Evolutionary conservation across 768 basidiomycete species (phyloP).

Genomic region (Calocybe indica): DNA sequence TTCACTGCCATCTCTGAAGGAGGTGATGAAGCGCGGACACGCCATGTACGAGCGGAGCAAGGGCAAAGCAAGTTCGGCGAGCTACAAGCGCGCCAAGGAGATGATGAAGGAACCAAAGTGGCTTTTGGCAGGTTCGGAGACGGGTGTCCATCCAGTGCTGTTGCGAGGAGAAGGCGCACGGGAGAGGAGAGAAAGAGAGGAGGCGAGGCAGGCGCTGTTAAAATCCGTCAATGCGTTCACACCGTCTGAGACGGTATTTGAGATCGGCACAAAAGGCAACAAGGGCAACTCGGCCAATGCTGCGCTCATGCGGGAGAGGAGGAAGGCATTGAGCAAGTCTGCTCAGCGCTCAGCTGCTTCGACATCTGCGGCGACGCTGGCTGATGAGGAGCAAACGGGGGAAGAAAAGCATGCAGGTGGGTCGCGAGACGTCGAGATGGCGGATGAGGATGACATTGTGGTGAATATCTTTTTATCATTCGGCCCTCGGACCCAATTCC

Average conservation of each 20-base stretch:
- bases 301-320: constrained; percentile 81
- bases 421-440: constrained; percentile 49
- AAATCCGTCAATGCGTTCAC: constrained; percentile 75
- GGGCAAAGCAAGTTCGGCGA: constrained; percentile 81
- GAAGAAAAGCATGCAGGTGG: constrained; percentile 21
- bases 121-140: constrained; percentile 60
- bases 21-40: constrained; percentile 87
- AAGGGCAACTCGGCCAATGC: constrained; percentile 61
- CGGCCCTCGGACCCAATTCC: neutral
- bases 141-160: constrained; percentile 69
- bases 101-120: constrained; percentile 72
- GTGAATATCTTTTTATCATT: constrained; percentile 34
- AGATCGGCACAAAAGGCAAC: constrained; percentile 73
- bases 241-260: constrained; percentile 88
- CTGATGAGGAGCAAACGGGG: constrained; percentile 26
- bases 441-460: constrained; percentile 71
- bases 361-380: constrained; percentile 23
- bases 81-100: constrained; percentile 86
- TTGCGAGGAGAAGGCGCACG: constrained; percentile 33
- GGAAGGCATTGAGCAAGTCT: constrained; percentile 71
- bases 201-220: constrained; percentile 60
- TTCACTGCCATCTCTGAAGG: constrained; percentile 58
- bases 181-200: constrained; percentile 34
- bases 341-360: constrained; percentile 37
- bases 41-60: constrained; percentile 92